Evolutionary conservation across 768 basidiomycete genomes (phyloP), one percentile per base, ranked within the genome.

Genomic region (Zangia roseola): DNA sequence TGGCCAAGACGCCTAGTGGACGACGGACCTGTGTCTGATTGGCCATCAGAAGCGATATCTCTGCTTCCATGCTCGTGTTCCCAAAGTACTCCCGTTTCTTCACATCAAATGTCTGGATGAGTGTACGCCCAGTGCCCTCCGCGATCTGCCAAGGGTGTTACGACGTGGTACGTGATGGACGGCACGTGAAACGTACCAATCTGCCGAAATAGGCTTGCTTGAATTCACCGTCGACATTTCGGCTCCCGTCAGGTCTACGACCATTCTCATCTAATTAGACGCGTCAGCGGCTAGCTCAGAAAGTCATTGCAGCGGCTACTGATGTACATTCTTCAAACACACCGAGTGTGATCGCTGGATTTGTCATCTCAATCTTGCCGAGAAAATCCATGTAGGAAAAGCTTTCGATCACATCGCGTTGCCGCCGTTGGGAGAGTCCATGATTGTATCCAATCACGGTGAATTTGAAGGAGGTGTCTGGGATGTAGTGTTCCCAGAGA

Each of bases 11-110:
- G 26, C 33, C 14, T 10, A 36, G 26, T 31, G 36, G n/a, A 28
- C 28, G n/a, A 47, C 74, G 41, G 54, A 89, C 93, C 69, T 95
- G 71, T 0, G 94, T 84, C 67, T 99, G 97, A 58, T 95, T 95
- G 9, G 94, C 92, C 94, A 98, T 98, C 23, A 98, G 69, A 38
- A 99, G 72, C 2, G 93, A 94, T 40, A 97, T 86, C 65, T 97
- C 94, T 0, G 95, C 83, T 57, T 97, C 94, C 97, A 99, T 99
- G 59, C 90, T 91, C 0, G 97, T 99, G 56, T 94, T 99, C 4
- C 97, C 97, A 65, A 83, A 97, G 62, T 89, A 98, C 13, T 73
- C 72, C 9, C 97, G 79, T 57, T 91, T 91, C 68, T 97, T 98
- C 41, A 99, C 87, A 52, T 91, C 86, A 52, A 91, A 95, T 45